Base-by-base conservation (phyloP, 2,329 filamentous ascomycete species). In the Plenodomus lindquistii region DNA sequence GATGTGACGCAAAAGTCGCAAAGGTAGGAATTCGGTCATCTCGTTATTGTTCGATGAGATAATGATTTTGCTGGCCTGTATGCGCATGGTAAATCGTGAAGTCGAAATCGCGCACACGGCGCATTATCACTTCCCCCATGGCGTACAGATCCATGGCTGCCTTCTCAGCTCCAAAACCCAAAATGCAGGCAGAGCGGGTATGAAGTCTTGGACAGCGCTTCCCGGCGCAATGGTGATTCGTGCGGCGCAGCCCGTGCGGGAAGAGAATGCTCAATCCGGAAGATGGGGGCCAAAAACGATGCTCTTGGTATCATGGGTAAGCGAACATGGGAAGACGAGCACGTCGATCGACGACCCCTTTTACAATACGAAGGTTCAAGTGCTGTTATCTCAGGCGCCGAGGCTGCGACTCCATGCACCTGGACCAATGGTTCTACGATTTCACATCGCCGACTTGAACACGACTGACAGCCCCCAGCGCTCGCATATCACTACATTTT, bases 1-100 rank as follows among this genome's bases (percentile, higher is more conserved):
- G 3, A 31, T 24, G 13, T 46, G 44, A 18, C 38, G 35, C 31
- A 43, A 27, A 17, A 46, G 24, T 29, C 44, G 27, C 6, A 31
- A 15, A 15, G 27, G 27, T 4, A 31, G 27, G 11, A 8, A 31
- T 7, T 31, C 27, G 4, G 27, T 15, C 27, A 31, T 31, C 6
- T 8, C 27, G 11, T 11, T 13, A 13, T 31, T 13, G 27, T 31
- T 31, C 15, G 27, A n/a, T n/a, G n/a, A n/a, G n/a, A n/a, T n/a
- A n/a, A n/a, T n/a, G n/a, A n/a, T n/a, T n/a, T n/a, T n/a, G n/a
- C n/a, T n/a, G n/a, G n/a, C n/a, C n/a, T n/a, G n/a, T n/a, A n/a
- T n/a, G n/a, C n/a, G n/a, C n/a, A n/a, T n/a, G n/a, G n/a, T n/a
- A n/a, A n/a, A n/a, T n/a, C n/a, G n/a, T n/a, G n/a, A n/a, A n/a